Evolutionary conservation across 441 rosid species (phyloP), one percentile per base, ranked within the genome.

Genomic region (Jatropha podagrica): DNA sequence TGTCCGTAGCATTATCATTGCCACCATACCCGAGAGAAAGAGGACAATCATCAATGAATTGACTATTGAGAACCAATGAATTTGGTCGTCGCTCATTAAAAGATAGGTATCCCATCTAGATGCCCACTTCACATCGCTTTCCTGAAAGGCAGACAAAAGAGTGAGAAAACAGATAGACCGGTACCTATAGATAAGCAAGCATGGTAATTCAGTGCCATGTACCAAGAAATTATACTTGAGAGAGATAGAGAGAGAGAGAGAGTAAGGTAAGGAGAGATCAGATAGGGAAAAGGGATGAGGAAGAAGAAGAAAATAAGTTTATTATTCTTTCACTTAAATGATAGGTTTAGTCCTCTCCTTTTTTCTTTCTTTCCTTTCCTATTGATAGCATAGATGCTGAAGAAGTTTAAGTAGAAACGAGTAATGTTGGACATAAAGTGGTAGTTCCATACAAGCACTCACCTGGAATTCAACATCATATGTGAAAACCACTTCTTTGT

Each of bases 31-130:
- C 18, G 97, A 91, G 18, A 93, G 88, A 86, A 93, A 93, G 60
- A 91, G 97, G 62, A 93, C 98, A 44, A 93, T 93, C 98, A 92
- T 93, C 85, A 93, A 85, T 14, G 97, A 93, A 72, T 91, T 91
- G 78, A 93, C 97, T 10, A 90, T 89, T 37, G 98, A 93, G 78
- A 90, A 93, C 98, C 96, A 93, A 74, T 93, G 97, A 62, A 89
- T 93, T 82, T 93, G 97, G 74, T 94, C 96, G 72, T 94, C 98
- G 9, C 85, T 89, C 94, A 94, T 94, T 48, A 94, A 79, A 62
- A 94, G 96, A 79, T 92, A 94, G 61, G 98, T 89, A 87, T 94
- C 98, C 97, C 98, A 94, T 82, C 98, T 89, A 70, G 97, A 94
- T 32, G 97, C 98, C 98, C 98, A 92, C 90, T 94, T 94, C 81